Evolutionary conservation across 2,329 filamentous ascomycete species (phyloP).

Genomic region (Grosmannia huntii): DNA sequence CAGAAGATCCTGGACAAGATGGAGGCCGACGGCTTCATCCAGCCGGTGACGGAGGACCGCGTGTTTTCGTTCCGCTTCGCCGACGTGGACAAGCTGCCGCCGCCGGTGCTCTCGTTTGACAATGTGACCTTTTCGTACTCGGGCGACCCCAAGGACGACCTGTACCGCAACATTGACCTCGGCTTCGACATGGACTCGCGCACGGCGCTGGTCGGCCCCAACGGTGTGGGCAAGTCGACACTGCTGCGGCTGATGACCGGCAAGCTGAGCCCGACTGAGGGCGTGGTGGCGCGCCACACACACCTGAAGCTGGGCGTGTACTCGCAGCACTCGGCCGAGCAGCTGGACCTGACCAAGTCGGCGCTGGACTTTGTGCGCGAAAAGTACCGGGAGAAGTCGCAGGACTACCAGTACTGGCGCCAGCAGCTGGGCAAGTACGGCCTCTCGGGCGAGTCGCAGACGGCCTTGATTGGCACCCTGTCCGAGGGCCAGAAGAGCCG

Average conservation of each 20-base stretch:
- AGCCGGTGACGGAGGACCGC: conserved; percentile 71
- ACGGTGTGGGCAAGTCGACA: conserved; percentile 98
- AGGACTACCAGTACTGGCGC: conserved; percentile 99
- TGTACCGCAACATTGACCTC: conserved; percentile 93
- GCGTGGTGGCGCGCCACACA: conserved; percentile 79
- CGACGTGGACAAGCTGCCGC: conserved; percentile 97
- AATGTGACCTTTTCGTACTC: conserved; percentile 98
- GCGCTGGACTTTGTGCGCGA: conserved; percentile 95
- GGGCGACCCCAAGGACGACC: conserved; percentile 73
- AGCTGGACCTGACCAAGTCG: conserved; percentile 96
- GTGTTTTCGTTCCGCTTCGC: conserved; percentile 98
- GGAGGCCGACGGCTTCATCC: conserved; percentile 98
- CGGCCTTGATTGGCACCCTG: conserved; percentile 91
- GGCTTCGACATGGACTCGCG: conserved; percentile 99
- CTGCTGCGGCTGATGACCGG: conserved; percentile 93
- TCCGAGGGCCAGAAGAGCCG: conserved; percentile 96
- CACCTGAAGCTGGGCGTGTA: conserved; percentile 98
- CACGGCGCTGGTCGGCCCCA: conserved; percentile 91
- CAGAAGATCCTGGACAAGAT: conserved; percentile 99
- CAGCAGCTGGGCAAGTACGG: conserved; percentile 95
- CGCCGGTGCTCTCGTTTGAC: conserved; percentile 91
- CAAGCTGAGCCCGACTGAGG: conserved; percentile 74
- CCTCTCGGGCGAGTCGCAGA: conserved; percentile 85
- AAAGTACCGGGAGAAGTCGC: conserved; percentile 77
- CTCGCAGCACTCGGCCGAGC: conserved; percentile 96